These are phyloP conservation scores for Stentor roeselii DNA, from an alignment of 73 alveolate species.

Conservation along the genomic window DNA sequence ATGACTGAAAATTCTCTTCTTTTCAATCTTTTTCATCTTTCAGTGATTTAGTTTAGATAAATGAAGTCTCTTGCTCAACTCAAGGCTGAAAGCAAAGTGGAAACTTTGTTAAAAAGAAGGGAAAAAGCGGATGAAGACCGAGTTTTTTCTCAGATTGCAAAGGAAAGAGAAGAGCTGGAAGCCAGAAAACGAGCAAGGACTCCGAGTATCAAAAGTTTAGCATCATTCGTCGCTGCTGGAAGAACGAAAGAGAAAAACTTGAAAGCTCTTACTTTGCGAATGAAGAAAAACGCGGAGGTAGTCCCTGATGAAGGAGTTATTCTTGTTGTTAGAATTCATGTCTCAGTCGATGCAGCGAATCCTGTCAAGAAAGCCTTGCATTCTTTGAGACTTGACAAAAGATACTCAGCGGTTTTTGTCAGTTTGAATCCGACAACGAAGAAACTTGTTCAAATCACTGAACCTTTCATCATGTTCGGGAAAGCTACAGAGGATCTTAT, in stretches of 20 bases:
- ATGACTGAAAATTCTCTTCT: no score
- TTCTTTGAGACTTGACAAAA: background rate
- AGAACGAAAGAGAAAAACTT: background rate
- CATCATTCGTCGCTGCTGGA: background rate
- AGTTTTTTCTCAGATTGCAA: background rate
- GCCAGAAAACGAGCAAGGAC: background rate
- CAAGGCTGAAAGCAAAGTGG: slow-evolving; percentile 23
- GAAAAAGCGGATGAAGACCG: slow-evolving; percentile 25
- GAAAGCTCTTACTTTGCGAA: background rate
- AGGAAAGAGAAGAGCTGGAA: slow-evolving; percentile 15
- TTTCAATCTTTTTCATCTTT: no score
- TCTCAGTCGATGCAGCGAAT: slow-evolving; percentile 17
- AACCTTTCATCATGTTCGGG: slow-evolving; percentile 14
- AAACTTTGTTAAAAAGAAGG: background rate
- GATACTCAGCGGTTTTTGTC: slow-evolving; percentile 8
- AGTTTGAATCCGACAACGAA: background rate
- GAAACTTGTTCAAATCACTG: background rate
- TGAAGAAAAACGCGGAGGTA: background rate
- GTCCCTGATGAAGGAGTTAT: background rate
- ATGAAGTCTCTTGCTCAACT: slow-evolving; percentile 4
- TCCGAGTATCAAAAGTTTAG: background rate
- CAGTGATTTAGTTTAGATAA: no score
- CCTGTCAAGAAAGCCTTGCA: slow-evolving; percentile 3
- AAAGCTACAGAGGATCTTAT: background rate
- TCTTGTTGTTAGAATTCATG: background rate